phyloP scores from a whole-genome alignment of 2,329 filamentous ascomycete species.

The Diaporthe destruens region DNA sequence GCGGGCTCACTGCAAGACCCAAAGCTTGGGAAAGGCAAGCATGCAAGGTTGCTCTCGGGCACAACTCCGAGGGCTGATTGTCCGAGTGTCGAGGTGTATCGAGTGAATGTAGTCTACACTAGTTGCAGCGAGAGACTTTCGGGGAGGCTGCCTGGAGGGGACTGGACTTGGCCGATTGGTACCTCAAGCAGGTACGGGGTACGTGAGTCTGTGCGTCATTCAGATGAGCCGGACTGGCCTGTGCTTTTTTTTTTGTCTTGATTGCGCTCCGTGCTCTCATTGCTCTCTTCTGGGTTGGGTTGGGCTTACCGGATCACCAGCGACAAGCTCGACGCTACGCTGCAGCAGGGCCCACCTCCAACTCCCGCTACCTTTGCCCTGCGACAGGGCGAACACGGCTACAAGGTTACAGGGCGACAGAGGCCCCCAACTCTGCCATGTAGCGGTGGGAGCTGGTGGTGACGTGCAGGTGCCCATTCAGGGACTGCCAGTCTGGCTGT shows the following conservation, averaged over 20 bases:
- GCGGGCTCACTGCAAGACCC: neutral
- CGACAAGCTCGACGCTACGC: slow-evolving; percentile 31
- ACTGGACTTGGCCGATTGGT: neutral
- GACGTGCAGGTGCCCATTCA: neutral
- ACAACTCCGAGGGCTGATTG: neutral
- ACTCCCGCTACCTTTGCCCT: slow-evolving; percentile 5
- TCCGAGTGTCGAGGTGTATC: neutral
- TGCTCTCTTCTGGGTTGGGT: neutral
- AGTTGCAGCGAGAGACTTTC: no score
- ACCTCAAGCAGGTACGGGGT: neutral
- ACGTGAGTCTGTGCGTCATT: slow-evolving; percentile 6
- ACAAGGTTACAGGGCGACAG: neutral
- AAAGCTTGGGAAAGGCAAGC: neutral
- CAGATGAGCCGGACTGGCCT: neutral
- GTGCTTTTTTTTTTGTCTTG: neutral
- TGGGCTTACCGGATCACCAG: slow-evolving; percentile 34
- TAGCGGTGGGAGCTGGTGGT: neutral
- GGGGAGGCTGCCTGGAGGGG: neutral
- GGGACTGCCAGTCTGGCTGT: neutral
- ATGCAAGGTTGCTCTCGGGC: neutral
- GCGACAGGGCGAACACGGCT: slow-evolving; percentile 7
- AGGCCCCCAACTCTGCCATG: neutral
- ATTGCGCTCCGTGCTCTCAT: neutral
- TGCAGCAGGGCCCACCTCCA: neutral
- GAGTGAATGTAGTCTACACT: no score